A percentile compares a stretch with the other conserved stretches of the same genome.
phyloP scores from a whole-genome alignment of 495 filamentous ascomycete genomes.

The Usnea hakonensis region DNA sequence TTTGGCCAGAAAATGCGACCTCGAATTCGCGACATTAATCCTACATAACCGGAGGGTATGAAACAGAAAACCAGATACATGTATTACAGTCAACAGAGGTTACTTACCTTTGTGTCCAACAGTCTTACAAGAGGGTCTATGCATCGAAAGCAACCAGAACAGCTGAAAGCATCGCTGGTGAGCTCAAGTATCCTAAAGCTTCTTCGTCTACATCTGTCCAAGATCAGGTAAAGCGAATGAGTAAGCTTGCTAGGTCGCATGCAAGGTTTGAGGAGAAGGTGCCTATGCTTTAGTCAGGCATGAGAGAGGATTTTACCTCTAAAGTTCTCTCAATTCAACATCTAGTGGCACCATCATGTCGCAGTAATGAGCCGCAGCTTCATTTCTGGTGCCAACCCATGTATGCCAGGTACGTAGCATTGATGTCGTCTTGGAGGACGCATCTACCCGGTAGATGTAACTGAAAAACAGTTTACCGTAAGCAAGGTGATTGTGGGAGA shows the following conservation, averaged over 20 bases:
- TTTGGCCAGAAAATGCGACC: not conserved
- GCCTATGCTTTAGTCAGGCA: not conserved
- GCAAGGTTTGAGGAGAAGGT: not conserved
- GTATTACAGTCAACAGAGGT: not conserved
- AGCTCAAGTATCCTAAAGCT: not conserved
- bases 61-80: not conserved
- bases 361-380: not conserved
- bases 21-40: not conserved
- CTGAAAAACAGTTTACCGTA: not conserved
- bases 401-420: not conserved
- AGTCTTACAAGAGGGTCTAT: not conserved
- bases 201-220: not conserved
- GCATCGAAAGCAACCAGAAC: not conserved
- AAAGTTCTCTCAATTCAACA: not conserved
- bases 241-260: not conserved
- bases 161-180: not conserved
- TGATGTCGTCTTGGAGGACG: not conserved
- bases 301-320: not conserved
- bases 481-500: not conserved
- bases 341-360: not conserved
- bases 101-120: not conserved
- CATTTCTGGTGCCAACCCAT: not conserved
- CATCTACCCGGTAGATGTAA: not conserved
- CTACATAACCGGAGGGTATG: not conserved
- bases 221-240: not conserved